Conservation (phyloP, 2,329 filamentous ascomycete genomes). For the Neophaeococcomyces aloes region DNA sequence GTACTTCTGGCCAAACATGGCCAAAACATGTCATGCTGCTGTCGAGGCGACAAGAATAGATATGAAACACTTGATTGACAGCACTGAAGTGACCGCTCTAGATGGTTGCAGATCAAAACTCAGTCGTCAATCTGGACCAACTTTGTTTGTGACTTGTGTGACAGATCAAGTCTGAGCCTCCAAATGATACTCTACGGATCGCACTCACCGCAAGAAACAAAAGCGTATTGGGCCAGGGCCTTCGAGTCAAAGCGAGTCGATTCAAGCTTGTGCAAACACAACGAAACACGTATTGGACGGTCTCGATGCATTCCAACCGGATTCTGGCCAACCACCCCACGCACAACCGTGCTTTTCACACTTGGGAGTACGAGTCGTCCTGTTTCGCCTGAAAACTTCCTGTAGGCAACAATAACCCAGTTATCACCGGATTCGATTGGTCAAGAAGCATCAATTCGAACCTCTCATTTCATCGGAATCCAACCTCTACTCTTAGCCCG, state of each 20-base stretch:
- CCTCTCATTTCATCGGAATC: background rate
- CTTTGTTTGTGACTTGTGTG: conserved; percentile 6
- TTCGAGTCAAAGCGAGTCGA: background rate
- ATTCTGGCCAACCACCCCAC: conserved; percentile 7
- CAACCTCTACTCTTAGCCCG: too few relatives aligned
- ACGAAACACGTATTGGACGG: background rate
- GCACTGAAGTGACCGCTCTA: background rate
- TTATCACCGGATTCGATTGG: conserved; percentile 1
- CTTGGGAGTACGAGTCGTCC: background rate
- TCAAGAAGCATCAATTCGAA: background rate
- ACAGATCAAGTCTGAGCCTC: conserved; percentile 1
- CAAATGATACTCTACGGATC: background rate
- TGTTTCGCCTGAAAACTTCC: conserved; percentile 3
- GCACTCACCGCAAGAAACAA: background rate
- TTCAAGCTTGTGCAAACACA: background rate
- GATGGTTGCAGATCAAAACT: background rate
- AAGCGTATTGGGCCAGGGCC: background rate
- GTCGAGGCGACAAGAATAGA: background rate
- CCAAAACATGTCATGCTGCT: too few relatives aligned
- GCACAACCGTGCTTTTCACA: conserved; percentile 4
- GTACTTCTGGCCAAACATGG: too few relatives aligned
- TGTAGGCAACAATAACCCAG: background rate
- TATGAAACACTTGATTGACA: background rate
- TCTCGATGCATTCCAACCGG: background rate
- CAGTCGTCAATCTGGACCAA: background rate